Evolutionary conservation across 768 basidiomycete species (phyloP).

Genomic region (Lactifluus pinguis): DNA sequence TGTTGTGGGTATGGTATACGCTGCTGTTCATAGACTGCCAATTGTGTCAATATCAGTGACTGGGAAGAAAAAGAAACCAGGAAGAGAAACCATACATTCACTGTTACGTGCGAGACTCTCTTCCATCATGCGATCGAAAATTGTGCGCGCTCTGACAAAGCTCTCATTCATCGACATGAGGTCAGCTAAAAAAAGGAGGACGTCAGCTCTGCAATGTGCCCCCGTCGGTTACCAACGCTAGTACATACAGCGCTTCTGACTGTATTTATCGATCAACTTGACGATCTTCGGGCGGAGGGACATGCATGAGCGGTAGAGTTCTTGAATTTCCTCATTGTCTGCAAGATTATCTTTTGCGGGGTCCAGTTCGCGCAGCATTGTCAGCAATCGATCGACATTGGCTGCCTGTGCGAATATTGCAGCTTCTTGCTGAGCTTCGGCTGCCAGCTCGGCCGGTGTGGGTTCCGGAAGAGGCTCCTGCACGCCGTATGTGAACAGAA

Average conservation of each 20-base stretch:
- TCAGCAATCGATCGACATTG: constrained; percentile 65
- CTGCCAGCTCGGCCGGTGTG: constrained; percentile 61
- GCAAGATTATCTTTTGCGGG: constrained; percentile 15
- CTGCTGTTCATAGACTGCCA: constrained; percentile 47
- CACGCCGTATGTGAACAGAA: background rate
- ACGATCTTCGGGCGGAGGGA: constrained; percentile 89
- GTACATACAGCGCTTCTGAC: constrained; percentile 68
- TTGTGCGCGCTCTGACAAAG: constrained; percentile 78
- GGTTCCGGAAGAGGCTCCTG: constrained; percentile 85
- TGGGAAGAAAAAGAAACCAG: constrained; percentile 3
- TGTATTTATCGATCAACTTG: constrained; percentile 94
- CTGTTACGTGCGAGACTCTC: constrained; percentile 73
- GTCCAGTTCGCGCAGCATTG: constrained; percentile 3
- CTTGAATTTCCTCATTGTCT: constrained; percentile 37
- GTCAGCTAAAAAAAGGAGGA: constrained; percentile 50
- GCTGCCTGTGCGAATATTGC: constrained; percentile 81
- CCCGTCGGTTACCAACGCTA: background rate
- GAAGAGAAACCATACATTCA: constrained; percentile 37
- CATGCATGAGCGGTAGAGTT: constrained; percentile 87
- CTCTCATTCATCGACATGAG: constrained; percentile 91
- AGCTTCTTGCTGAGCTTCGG: constrained; percentile 81
- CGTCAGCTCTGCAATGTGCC: background rate
- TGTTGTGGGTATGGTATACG: constrained; percentile 23
- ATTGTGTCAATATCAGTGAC: background rate
- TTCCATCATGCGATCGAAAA: constrained; percentile 93